phyloP scores from a whole-genome alignment of 1,139 yeast species.

The Saccharomyces hybrid region DNA sequence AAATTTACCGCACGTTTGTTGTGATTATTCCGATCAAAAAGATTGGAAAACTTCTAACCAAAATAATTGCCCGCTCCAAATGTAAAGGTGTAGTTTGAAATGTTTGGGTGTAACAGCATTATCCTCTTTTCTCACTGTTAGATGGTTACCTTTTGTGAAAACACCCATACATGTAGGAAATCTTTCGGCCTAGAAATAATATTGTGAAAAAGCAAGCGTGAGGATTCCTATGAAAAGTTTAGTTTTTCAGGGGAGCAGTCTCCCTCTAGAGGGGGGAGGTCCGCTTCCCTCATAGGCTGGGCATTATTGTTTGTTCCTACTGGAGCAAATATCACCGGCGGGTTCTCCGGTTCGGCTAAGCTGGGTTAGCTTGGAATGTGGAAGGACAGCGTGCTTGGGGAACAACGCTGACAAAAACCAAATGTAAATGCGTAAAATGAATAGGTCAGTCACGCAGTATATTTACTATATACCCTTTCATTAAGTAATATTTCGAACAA shows the following conservation, averaged over 20 bases:
- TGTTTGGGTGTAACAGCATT: not conserved
- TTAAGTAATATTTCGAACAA: conserved; percentile 4
- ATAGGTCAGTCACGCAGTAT: not conserved
- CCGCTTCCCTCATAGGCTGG: no score
- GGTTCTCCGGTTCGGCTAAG: no score
- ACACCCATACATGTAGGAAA: not conserved
- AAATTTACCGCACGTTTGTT: not conserved
- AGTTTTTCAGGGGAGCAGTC: not conserved
- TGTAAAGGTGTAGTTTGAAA: not conserved
- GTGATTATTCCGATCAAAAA: not conserved
- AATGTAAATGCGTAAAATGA: not conserved
- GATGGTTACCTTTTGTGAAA: not conserved
- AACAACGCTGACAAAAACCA: not conserved
- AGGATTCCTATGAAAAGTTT: no score
- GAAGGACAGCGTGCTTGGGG: not conserved
- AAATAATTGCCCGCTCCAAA: not conserved
- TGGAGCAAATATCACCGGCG: no score
- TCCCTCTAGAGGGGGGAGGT: not conserved
- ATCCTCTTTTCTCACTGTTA: not conserved
- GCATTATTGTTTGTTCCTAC: no score
- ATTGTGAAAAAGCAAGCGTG: not conserved
- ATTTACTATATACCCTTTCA: not conserved
- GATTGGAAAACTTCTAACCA: not conserved
- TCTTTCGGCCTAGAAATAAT: not conserved
- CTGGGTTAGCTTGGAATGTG: no score